These are phyloP conservation scores for Candida broadrunensis DNA, from an alignment of 805 yeast genomes.

Conservation along the genomic window DNA sequence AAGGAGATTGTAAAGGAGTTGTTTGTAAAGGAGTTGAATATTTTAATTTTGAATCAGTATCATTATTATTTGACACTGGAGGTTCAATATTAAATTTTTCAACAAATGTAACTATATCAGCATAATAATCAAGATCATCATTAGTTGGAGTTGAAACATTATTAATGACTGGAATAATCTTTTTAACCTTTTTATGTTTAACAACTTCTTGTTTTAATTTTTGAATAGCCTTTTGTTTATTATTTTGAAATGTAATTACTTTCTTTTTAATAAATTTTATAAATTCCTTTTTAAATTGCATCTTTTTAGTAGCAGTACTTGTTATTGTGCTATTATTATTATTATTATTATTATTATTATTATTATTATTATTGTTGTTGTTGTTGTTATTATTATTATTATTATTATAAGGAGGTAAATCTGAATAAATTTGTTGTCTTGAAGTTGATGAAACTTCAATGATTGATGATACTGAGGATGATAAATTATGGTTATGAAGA, in stretches of 20 bases:
- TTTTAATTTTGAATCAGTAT: background rate
- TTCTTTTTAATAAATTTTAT: background rate
- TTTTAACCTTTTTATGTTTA: background rate
- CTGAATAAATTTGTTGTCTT: no score
- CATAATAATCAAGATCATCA: background rate
- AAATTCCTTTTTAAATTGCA: background rate
- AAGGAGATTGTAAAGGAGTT: background rate
- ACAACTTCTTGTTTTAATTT: background rate
- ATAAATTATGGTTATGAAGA: background rate
- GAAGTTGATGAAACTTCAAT: background rate
- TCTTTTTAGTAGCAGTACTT: background rate
- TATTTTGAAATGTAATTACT: background rate
- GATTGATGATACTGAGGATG: background rate
- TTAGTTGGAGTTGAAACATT: background rate
- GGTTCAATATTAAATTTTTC: background rate
- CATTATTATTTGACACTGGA: background rate
- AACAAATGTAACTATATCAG: background rate
- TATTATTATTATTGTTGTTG: background rate
- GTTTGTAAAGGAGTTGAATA: background rate
- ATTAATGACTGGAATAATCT: background rate
- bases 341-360: background rate
- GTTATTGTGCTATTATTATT: background rate
- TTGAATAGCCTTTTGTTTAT: background rate
- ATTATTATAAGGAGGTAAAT: background rate
- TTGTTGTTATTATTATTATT: background rate